A percentile compares a stretch with the other conserved stretches of the same genome.
phyloP scores from a whole-genome alignment of 441 rosid species.

The Dalechampia spathulata region DNA sequence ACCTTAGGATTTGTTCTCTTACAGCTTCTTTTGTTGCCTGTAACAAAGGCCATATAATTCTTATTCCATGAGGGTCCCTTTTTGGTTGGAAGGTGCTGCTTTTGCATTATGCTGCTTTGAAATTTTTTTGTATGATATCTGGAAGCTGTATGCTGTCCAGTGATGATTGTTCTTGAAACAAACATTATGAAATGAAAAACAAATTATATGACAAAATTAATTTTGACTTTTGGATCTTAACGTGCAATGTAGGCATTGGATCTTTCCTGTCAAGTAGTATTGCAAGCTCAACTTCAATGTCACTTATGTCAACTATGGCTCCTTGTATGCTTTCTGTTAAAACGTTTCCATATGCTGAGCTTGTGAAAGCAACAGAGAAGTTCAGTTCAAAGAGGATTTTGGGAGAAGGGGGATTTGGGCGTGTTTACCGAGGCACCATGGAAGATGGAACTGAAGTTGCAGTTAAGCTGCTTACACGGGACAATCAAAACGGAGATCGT shows the following conservation, averaged over 20 bases:
- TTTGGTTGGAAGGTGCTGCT: background rate
- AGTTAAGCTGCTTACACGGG: constrained; percentile 78
- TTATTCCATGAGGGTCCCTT: background rate
- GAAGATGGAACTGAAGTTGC: constrained; percentile 84
- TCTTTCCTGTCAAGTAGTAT: constrained; percentile 66
- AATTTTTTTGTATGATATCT: background rate
- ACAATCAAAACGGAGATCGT: constrained; percentile 77
- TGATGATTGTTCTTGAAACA: background rate
- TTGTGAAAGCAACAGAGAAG: constrained; percentile 77
- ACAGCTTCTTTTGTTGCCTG: background rate
- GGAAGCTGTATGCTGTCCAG: background rate
- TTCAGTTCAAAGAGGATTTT: constrained; percentile 79
- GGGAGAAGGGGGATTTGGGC: constrained; percentile 99
- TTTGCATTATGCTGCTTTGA: background rate
- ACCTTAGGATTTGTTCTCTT: background rate
- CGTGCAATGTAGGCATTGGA: constrained; percentile 49
- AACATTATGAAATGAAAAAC: background rate
- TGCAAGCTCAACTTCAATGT: constrained; percentile 66
- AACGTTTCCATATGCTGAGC: constrained; percentile 58
- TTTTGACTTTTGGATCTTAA: constrained; percentile 10
- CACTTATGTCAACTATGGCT: constrained; percentile 75
- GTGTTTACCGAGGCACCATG: constrained; percentile 68
- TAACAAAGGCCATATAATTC: background rate
- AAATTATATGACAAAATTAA: background rate
- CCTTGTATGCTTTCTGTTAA: constrained; percentile 74